These are phyloP conservation scores for Graphium sp. DNA, from an alignment of 2,329 filamentous ascomycete species.

Conservation along the genomic window DNA sequence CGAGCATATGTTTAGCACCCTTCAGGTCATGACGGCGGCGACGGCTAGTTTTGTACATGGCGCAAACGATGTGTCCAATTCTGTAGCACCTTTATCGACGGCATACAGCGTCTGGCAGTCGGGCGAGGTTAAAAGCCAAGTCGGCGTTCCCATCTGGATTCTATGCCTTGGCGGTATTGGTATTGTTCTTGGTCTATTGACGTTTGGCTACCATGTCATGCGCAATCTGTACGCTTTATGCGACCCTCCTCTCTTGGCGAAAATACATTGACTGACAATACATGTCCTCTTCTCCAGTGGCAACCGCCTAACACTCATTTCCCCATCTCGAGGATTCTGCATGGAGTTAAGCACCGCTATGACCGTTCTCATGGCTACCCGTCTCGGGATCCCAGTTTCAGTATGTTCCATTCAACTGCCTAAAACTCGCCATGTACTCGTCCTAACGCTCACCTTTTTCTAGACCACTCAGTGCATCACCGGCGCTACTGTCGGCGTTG, in stretches of 20 bases:
- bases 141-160: conserved; percentile 29
- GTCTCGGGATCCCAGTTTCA: conserved; percentile 29
- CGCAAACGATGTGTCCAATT: conserved; percentile 37
- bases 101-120: conserved; percentile 31
- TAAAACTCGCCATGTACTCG: no score
- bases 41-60: conserved; percentile 39
- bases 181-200: conserved; percentile 40
- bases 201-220: conserved; percentile 49
- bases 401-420: conserved; percentile 1
- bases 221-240: conserved; percentile 19
- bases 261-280: background rate
- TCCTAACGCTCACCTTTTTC: no score
- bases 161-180: conserved; percentile 27
- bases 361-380: conserved; percentile 36
- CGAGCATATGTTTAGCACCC: conserved; percentile 30
- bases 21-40: conserved; percentile 31
- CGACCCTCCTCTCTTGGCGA: background rate
- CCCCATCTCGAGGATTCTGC: conserved; percentile 31
- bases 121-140: conserved; percentile 17
- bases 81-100: conserved; percentile 31
- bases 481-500: conserved; percentile 33
- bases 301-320: conserved; percentile 37
- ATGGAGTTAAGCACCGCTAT: conserved; percentile 33
- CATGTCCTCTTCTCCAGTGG: conserved; percentile 11
- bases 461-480: conserved; percentile 33